phyloP scores from a whole-genome alignment of 257 asterid genomes.

The Primulina huaijiensis region DNA sequence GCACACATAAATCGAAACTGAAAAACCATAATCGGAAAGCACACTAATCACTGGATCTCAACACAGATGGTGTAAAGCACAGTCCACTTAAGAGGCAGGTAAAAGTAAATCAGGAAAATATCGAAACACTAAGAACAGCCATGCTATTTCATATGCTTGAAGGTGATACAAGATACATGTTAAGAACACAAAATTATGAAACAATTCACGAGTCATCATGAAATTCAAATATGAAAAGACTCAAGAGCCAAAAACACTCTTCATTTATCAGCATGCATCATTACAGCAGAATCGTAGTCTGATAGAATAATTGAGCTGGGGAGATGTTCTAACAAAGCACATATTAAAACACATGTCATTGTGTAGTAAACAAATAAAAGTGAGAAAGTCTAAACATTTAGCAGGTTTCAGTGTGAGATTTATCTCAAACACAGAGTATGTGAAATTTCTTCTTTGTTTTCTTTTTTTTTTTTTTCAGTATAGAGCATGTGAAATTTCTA shows the following conservation, averaged over 20 bases:
- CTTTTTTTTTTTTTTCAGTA: background rate
- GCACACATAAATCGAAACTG: background rate
- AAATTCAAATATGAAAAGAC: background rate
- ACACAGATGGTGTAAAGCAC: slow-evolving; percentile 10
- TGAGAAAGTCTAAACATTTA: background rate
- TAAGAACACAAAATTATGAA: background rate
- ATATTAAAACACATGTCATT: background rate
- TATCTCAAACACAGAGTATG: background rate
- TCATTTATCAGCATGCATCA: background rate
- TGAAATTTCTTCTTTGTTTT: too few species aligned
- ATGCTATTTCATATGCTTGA: slow-evolving; percentile 15
- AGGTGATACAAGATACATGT: background rate
- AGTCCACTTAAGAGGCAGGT: slow-evolving; percentile 1
- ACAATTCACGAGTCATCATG: background rate
- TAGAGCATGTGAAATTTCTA: slow-evolving; percentile 12
- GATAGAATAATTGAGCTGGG: too few species aligned
- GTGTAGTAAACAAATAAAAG: background rate
- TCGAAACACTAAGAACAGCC: background rate
- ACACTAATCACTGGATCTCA: background rate
- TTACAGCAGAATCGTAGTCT: background rate
- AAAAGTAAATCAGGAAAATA: background rate
- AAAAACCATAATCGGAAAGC: slow-evolving; percentile 10
- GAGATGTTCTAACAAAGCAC: background rate
- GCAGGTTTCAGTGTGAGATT: background rate
- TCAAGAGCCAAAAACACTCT: background rate